Conservation (phyloP, 352 stramenopile genomes). For the Globisporangium orthogonon region DNA sequence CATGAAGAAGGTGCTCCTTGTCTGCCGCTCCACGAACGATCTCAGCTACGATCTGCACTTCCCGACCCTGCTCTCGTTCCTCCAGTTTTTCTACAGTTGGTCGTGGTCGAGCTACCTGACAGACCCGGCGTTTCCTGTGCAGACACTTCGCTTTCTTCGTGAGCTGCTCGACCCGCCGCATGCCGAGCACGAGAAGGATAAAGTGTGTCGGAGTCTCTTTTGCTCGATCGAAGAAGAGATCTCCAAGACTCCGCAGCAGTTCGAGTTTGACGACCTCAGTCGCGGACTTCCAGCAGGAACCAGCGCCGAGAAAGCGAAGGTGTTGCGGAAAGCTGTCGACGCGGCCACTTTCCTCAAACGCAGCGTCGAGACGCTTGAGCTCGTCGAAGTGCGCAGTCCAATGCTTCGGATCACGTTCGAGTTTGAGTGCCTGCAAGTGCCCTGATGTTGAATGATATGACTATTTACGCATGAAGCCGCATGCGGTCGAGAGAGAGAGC, state of each 20-base stretch:
- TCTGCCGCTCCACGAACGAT: slow-evolving; percentile 29
- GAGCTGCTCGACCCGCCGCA: slow-evolving; percentile 33
- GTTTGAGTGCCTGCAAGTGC: slow-evolving; percentile 38
- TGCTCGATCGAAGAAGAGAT: slow-evolving; percentile 50
- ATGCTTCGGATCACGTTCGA: slow-evolving; percentile 33
- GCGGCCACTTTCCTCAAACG: slow-evolving; percentile 19
- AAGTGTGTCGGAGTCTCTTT: slow-evolving; percentile 39
- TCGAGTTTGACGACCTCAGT: slow-evolving; percentile 50
- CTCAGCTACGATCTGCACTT: slow-evolving; percentile 33
- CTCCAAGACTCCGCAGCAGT: slow-evolving; percentile 44
- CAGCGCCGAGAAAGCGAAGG: slow-evolving; percentile 18
- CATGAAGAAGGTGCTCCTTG: slow-evolving; percentile 28
- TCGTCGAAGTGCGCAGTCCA: slow-evolving; percentile 32
- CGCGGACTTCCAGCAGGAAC: slow-evolving; percentile 29
- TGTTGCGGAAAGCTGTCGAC: slow-evolving; percentile 18
- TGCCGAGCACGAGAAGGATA: slow-evolving; percentile 35
- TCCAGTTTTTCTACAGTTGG: slow-evolving; percentile 6
- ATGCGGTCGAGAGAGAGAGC: neutral
- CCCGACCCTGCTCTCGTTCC: slow-evolving; percentile 16
- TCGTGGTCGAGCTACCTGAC: slow-evolving; percentile 9
- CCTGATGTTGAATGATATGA: no score
- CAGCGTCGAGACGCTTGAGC: slow-evolving; percentile 29
- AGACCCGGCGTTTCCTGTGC: slow-evolving; percentile 20
- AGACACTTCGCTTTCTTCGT: slow-evolving; percentile 19
- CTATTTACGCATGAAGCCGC: no score